Conservation (phyloP, 495 filamentous ascomycete species). For the Daldinia caldariorum region DNA sequence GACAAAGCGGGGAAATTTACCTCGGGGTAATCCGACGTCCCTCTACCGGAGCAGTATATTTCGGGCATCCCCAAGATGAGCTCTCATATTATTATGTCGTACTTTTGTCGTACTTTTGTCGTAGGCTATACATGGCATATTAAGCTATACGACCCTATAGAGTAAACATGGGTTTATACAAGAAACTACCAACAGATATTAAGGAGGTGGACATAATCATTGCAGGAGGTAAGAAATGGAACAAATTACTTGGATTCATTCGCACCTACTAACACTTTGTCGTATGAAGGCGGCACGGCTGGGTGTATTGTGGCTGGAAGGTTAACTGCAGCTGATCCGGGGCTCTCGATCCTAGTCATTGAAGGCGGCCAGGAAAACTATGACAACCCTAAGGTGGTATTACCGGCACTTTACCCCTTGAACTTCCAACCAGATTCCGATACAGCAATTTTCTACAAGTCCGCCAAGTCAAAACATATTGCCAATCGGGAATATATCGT, state of each 20-base stretch:
- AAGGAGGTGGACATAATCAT: constrained; percentile 3
- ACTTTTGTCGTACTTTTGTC: neutral
- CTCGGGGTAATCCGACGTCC: neutral
- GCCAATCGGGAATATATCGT: constrained; percentile 59
- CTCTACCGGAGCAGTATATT: neutral
- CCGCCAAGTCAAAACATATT: constrained; percentile 52
- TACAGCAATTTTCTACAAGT: constrained; percentile 52
- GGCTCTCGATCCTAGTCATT: constrained; percentile 54
- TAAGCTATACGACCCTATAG: neutral
- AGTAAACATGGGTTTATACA: neutral
- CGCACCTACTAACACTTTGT: neutral
- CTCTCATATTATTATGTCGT: neutral
- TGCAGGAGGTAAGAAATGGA: neutral
- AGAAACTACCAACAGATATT: neutral
- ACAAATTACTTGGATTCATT: neutral
- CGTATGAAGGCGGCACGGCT: constrained; percentile 51
- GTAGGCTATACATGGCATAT: neutral
- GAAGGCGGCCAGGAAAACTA: constrained; percentile 54
- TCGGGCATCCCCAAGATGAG: neutral
- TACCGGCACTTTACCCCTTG: constrained; percentile 48
- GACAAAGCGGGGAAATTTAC: neutral
- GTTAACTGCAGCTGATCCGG: constrained; percentile 53
- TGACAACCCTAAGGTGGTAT: constrained; percentile 45
- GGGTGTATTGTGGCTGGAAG: constrained; percentile 57
- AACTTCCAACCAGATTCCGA: constrained; percentile 50